Evolutionary conservation across 441 rosid genomes (phyloP), one percentile per base, ranked within the genome.

Genomic region (Corymbia citriodora): DNA sequence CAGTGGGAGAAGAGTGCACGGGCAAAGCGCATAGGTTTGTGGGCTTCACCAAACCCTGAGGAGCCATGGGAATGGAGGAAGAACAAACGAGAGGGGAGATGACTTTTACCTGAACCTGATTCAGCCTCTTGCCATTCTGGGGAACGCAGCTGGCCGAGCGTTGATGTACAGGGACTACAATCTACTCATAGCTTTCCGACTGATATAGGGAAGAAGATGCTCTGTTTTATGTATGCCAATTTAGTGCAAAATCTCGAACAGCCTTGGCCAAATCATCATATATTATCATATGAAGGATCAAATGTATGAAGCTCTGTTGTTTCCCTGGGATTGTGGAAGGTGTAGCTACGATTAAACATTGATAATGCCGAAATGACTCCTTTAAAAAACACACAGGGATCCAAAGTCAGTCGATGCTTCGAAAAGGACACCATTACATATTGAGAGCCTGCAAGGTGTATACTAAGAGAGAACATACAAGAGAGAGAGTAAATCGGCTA

Each of bases 1-100:
- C 89, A 97, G 99, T 98, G 99, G 99, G 99, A 98, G 88, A 93
- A 93, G 9, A 94, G 94, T 92, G 99, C 99, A 57, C 92, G 96
- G 40, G 94, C 92, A n/a, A 94, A 94, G 87, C 94, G 95, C 15
- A 87, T 94, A 10, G 99, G 97, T 19, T 92, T 97, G 88, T 97
- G 99, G 99, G 97, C 96, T 55, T 93, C 95, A 25, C 88, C 95
- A 31, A 94, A 97, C 91, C 99, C 98, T 14, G 94, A 96, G 91
- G 90, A 95, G 90, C 98, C 99, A 90, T 97, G 99, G 99, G 96
- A 96, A 40, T 95, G 97, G 95, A 95, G 99, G 88, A 45, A 45
- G 91, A 91, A 94, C 86, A 95, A 90, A 87, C 96, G 97, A 23
- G 93, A 92, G 89, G 94, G 92, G 25, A 89, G 93, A 92, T 93